A percentile compares a stretch with the other conserved stretches of the same genome.
These are phyloP conservation scores for Tricholomella constricta DNA, from an alignment of 768 basidiomycete genomes.

Conservation along the genomic window DNA sequence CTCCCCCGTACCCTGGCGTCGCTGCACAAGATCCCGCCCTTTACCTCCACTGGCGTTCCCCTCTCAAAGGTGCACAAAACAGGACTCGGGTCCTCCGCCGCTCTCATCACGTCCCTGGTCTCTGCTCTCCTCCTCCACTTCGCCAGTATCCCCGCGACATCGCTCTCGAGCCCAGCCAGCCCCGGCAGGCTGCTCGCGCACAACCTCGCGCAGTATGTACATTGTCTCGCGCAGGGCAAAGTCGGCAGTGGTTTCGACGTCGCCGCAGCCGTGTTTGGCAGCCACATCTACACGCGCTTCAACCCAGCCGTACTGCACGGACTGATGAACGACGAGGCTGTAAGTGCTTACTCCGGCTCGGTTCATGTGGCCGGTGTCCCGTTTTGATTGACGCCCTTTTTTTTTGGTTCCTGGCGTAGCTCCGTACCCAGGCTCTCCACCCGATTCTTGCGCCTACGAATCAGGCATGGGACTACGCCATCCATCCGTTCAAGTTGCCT, in stretches of 20 bases:
- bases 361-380: background rate
- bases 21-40: slow-evolving; percentile 72
- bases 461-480: slow-evolving; percentile 69
- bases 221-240: slow-evolving; percentile 97
- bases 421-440: slow-evolving; percentile 36
- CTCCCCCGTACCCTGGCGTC: slow-evolving; percentile 67
- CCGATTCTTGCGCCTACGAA: slow-evolving; percentile 67
- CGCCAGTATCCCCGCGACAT: slow-evolving; percentile 52
- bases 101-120: slow-evolving; percentile 93
- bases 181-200: slow-evolving; percentile 71
- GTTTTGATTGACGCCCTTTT: background rate
- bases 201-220: slow-evolving; percentile 92
- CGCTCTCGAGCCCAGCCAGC: slow-evolving; percentile 45
- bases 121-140: slow-evolving; percentile 83
- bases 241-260: slow-evolving; percentile 98
- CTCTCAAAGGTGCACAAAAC: slow-evolving; percentile 95
- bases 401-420: background rate
- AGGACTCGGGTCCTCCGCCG: slow-evolving; percentile 95
- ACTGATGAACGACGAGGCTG: slow-evolving; percentile 60
- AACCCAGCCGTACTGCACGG: slow-evolving; percentile 66
- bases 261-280: slow-evolving; percentile 90
- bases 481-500: slow-evolving; percentile 78
- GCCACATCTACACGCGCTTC: slow-evolving; percentile 91
- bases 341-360: slow-evolving; percentile 26
- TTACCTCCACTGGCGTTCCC: slow-evolving; percentile 66